These are phyloP conservation scores for Alternaria sp. DNA, from an alignment of 2,329 filamentous ascomycete genomes.

Conservation along the genomic window DNA sequence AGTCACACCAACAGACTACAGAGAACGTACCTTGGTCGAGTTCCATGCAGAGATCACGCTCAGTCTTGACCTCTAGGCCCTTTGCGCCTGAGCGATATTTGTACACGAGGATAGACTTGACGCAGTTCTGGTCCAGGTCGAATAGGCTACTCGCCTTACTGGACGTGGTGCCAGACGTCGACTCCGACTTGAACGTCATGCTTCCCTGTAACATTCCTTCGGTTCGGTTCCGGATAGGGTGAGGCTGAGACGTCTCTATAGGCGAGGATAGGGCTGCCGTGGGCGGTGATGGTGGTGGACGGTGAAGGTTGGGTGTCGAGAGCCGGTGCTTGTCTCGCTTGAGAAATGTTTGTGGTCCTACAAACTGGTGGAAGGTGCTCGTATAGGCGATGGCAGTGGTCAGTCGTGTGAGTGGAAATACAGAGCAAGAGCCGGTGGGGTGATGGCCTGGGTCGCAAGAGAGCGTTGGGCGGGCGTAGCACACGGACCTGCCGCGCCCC, in stretches of 20 bases:
- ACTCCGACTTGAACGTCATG: slow-evolving; percentile 54
- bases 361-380: slow-evolving; percentile 32
- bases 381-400: slow-evolving; percentile 34
- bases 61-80: slow-evolving; percentile 50
- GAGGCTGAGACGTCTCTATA: slow-evolving; percentile 35
- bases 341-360: neutral
- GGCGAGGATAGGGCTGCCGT: slow-evolving; percentile 23
- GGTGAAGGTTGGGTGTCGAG: slow-evolving; percentile 10
- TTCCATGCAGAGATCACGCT: slow-evolving; percentile 52
- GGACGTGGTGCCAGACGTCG: slow-evolving; percentile 46
- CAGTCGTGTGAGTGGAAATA: slow-evolving; percentile 34
- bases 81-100: slow-evolving; percentile 51
- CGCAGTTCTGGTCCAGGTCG: slow-evolving; percentile 52
- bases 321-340: slow-evolving; percentile 23
- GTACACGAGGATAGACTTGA: slow-evolving; percentile 54
- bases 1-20: neutral
- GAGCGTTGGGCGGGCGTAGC: slow-evolving; percentile 24
- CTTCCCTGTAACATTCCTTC: slow-evolving; percentile 23
- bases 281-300: slow-evolving; percentile 3
- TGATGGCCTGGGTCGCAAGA: slow-evolving; percentile 28
- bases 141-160: slow-evolving; percentile 52
- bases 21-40: slow-evolving; percentile 44
- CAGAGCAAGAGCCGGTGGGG: slow-evolving; percentile 28
- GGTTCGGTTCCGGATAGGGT: slow-evolving; percentile 8
- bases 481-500: slow-evolving; percentile 23